Conservation (phyloP, 495 filamentous ascomycete species). For the Clohesyomyces aquaticus region DNA sequence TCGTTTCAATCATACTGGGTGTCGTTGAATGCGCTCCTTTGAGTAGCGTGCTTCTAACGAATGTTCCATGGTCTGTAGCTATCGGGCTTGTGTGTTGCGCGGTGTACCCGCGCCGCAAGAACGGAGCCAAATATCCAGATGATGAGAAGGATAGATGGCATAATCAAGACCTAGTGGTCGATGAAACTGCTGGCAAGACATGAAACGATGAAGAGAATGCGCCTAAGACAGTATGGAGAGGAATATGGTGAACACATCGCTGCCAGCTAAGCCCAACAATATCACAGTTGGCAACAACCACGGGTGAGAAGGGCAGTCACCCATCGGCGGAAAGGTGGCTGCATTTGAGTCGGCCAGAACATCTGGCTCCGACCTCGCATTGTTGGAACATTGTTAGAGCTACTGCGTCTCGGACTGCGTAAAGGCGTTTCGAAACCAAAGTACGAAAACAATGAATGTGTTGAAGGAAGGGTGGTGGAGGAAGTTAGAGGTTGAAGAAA, state of each 20-base stretch:
- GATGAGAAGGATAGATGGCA: slow-evolving; percentile 1
- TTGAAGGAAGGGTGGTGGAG: neutral
- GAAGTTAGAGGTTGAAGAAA: slow-evolving; percentile 1
- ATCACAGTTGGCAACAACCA: neutral
- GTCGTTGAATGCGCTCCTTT: slow-evolving; percentile 2
- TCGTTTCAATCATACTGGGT: slow-evolving; percentile 6
- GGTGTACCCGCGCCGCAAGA: neutral
- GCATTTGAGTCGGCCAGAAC: neutral
- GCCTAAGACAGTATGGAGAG: neutral
- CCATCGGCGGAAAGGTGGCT: neutral
- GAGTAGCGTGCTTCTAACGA: slow-evolving; percentile 5
- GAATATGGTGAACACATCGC: neutral
- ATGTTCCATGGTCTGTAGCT: slow-evolving; percentile 3
- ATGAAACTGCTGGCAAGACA: neutral
- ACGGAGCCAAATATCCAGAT: neutral
- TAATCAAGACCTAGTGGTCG: neutral
- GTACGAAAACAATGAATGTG: neutral
- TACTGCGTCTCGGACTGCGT: neutral
- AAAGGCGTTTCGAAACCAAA: neutral
- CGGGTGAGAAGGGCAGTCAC: neutral
- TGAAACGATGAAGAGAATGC: neutral
- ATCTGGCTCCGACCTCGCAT: neutral
- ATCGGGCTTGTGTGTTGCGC: neutral
- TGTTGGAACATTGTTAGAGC: neutral
- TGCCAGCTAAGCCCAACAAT: neutral